A percentile compares a stretch with the other conserved stretches of the same genome.
Conservation (phyloP, 139 green algal species). For the Coelastrella sp. region DNA sequence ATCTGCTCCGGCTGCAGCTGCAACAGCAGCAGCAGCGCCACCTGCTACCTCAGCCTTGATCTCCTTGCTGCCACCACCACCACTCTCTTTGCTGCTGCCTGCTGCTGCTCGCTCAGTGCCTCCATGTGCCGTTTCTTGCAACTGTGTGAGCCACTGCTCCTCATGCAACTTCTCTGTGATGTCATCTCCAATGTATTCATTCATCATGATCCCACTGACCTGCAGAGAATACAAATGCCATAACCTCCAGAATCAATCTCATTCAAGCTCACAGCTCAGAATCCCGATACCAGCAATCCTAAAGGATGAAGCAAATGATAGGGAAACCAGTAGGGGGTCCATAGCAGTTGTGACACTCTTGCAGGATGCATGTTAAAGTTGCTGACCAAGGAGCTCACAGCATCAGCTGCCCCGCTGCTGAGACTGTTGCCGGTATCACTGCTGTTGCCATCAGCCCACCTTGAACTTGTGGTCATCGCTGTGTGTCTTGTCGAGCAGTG, state of each 20-base stretch:
- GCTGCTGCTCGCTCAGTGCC: conserved; percentile 15
- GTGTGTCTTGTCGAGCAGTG: conserved; percentile 42
- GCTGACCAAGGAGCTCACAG: not conserved
- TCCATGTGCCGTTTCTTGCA: conserved; percentile 41
- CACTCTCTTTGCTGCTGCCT: not conserved
- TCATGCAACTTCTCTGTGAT: conserved; percentile 47
- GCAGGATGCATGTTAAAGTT: no score
- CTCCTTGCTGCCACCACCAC: not conserved
- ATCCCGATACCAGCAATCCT: no score
- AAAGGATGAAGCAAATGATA: no score
- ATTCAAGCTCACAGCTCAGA: no score
- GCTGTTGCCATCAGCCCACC: not conserved
- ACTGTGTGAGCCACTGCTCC: conserved; percentile 47
- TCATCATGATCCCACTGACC: conserved; percentile 54
- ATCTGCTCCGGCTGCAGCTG: not conserved
- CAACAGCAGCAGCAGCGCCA: not conserved
- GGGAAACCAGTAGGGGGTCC: no score
- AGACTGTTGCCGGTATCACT: not conserved
- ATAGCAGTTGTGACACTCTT: no score
- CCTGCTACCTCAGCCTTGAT: not conserved
- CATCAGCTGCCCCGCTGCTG: not conserved
- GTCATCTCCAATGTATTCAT: conserved; percentile 48
- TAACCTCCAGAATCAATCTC: no score
- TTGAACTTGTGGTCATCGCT: conserved; percentile 57
- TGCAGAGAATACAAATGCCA: conserved; percentile 13